Percentiles rank a stretch among this genome's conserved stretches.
These are phyloP conservation scores for Saccharum hybrid DNA, from an alignment of 202 grass and related monocot species.

Conservation along the genomic window DNA sequence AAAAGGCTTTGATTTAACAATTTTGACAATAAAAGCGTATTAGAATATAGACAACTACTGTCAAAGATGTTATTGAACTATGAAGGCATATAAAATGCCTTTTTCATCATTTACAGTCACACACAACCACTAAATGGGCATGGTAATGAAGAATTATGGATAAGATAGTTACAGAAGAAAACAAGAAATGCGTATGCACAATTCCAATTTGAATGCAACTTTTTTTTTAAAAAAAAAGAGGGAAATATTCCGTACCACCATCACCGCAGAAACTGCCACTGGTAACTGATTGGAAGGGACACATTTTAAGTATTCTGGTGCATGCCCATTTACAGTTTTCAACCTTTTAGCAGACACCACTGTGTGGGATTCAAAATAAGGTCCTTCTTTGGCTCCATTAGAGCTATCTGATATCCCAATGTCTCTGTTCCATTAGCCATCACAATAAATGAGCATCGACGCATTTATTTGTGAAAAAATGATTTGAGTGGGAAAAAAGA, in stretches of 20 bases:
- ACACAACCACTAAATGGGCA: not conserved
- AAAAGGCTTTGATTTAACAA: not conserved
- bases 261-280: not conserved
- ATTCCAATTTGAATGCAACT: constrained; percentile 17
- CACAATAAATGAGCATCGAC: not conserved
- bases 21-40: constrained; percentile 12
- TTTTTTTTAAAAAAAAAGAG: not conserved
- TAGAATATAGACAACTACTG: not conserved
- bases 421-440: constrained; percentile 27
- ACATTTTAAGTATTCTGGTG: constrained; percentile 24
- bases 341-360: constrained; percentile 45
- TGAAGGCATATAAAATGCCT: not conserved
- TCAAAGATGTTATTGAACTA: constrained; percentile 29
- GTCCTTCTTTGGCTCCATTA: constrained; percentile 10
- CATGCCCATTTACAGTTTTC: constrained; percentile 43
- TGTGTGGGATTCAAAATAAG: constrained; percentile 37
- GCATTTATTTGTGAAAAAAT: not conserved
- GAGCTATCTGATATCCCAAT: constrained; percentile 33
- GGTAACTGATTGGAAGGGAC: constrained; percentile 24
- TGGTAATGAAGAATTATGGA: constrained; percentile 5
- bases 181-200: not conserved
- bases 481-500: not conserved
- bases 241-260: constrained; percentile 27
- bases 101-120: constrained; percentile 11
- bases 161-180: constrained; percentile 20